Conservation (phyloP, 192 early-diverging fungal species). For the Dimargaris verticillata region DNA sequence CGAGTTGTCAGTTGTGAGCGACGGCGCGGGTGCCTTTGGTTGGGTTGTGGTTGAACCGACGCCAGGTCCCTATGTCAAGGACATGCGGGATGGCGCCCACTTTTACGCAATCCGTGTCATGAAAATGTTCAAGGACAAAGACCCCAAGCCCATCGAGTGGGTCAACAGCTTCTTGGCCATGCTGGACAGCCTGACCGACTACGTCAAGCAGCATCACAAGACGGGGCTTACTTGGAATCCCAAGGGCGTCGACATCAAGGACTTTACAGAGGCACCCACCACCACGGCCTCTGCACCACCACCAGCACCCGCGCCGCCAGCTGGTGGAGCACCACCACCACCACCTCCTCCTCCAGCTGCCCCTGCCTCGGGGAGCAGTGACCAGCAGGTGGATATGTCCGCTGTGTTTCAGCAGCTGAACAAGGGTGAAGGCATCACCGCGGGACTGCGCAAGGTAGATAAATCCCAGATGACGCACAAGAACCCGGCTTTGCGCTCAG, state of each 20-base stretch:
- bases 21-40: constrained; percentile 78
- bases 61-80: constrained; percentile 71
- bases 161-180: constrained; percentile 49
- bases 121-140: constrained; percentile 81
- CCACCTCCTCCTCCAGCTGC: constrained; percentile 45
- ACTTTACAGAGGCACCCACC: constrained; percentile 19
- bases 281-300: constrained; percentile 20
- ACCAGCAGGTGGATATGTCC: constrained; percentile 15
- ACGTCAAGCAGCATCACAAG: constrained; percentile 77
- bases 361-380: constrained; percentile 13
- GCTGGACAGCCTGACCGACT: constrained; percentile 58
- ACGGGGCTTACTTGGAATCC: constrained; percentile 90
- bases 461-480: constrained; percentile 97
- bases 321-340: constrained; percentile 24
- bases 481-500: constrained; percentile 73
- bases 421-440: constrained; percentile 50
- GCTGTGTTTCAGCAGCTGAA: constrained; percentile 78
- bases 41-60: constrained; percentile 84
- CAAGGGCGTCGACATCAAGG: constrained; percentile 39
- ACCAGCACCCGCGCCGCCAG: constrained; percentile 22
- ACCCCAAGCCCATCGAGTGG: constrained; percentile 73
- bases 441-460: constrained; percentile 85
- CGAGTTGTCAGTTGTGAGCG: constrained; percentile 71
- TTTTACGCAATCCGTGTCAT: constrained; percentile 85
- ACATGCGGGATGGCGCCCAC: constrained; percentile 80